A percentile compares a stretch with the other conserved stretches of the same genome.
Evolutionary conservation across 208 protist species (phyloP).

Genomic region (Crithidia expoeki): DNA sequence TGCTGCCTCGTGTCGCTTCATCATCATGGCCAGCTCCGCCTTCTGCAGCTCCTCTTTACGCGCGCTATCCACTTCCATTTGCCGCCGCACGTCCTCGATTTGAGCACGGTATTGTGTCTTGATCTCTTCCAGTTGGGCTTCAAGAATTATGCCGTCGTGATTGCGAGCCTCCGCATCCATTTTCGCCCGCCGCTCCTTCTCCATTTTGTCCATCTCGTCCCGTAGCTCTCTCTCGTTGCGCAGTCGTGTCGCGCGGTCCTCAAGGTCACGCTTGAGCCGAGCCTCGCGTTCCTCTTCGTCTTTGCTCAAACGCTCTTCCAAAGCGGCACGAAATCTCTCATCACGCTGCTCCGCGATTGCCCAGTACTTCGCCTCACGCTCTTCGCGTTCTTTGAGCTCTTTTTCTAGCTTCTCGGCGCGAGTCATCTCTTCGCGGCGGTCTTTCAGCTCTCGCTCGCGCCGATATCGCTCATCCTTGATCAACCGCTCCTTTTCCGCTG

Average conservation of each 20-base stretch:
- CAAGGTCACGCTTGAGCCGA: constrained; percentile 75
- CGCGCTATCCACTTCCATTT: constrained; percentile 64
- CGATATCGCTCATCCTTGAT: constrained; percentile 92
- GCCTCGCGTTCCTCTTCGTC: constrained; percentile 88
- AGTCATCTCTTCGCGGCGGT: constrained; percentile 73
- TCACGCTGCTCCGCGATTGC: constrained; percentile 67
- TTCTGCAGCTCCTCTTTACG: constrained; percentile 76
- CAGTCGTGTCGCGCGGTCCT: constrained; percentile 71
- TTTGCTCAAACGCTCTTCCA: constrained; percentile 54
- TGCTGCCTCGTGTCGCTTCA: constrained; percentile 70
- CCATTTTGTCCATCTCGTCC: constrained; percentile 67
- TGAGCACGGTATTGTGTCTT: constrained; percentile 63
- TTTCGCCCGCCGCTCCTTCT: constrained; percentile 69
- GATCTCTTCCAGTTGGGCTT: constrained; percentile 76
- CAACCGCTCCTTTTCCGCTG: constrained; percentile 89
- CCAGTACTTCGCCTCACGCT: constrained; percentile 85
- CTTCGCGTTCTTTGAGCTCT: constrained; percentile 72
- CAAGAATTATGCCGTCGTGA: constrained; percentile 60
- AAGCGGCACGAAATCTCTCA: constrained; percentile 50
- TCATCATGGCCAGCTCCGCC: constrained; percentile 63
- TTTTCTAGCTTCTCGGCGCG: constrained; percentile 60
- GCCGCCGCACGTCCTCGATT: constrained; percentile 74
- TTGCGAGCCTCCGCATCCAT: constrained; percentile 59
- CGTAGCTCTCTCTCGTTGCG: constrained; percentile 71
- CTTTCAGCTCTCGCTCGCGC: constrained; percentile 77